phyloP scores from a whole-genome alignment of 2,329 filamentous ascomycete genomes.

The Fusarium haematococcum region DNA sequence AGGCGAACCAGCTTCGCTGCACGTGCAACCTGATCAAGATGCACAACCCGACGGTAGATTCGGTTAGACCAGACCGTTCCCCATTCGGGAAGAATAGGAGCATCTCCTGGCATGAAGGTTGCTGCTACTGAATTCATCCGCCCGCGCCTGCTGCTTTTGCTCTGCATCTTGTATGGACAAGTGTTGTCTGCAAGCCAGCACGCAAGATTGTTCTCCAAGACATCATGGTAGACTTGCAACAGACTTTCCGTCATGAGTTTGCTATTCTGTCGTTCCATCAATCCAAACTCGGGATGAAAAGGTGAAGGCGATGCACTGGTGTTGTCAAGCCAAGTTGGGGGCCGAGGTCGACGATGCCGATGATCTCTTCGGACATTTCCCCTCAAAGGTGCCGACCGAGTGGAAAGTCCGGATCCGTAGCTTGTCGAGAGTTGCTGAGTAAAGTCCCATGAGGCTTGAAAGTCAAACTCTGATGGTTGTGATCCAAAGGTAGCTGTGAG shows the following conservation, averaged over 20 bases:
- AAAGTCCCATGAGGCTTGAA: constrained; percentile 23
- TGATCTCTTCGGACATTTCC: background rate
- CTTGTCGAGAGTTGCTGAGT: background rate
- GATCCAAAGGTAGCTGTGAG: constrained; percentile 19
- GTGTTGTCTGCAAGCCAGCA: constrained; percentile 65
- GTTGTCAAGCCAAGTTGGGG: constrained; percentile 8
- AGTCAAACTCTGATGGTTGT: constrained; percentile 22
- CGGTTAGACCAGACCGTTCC: constrained; percentile 59
- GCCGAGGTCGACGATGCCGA: background rate
- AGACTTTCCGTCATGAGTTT: constrained; percentile 56
- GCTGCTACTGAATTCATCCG: background rate
- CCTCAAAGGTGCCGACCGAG: background rate
- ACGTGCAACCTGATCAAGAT: constrained; percentile 58
- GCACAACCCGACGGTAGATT: constrained; percentile 59
- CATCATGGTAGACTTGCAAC: constrained; percentile 64
- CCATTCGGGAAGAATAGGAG: constrained; percentile 45
- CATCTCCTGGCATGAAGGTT: constrained; percentile 8
- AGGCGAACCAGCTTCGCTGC: constrained; percentile 53
- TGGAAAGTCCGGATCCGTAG: constrained; percentile 1
- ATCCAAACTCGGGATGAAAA: constrained; percentile 25
- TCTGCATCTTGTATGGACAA: constrained; percentile 58
- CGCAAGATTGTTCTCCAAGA: constrained; percentile 62
- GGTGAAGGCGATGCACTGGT: constrained; percentile 18
- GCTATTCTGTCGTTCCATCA: constrained; percentile 47
- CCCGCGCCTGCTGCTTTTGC: background rate